A percentile compares a stretch with the other conserved stretches of the same genome.
phyloP scores from a whole-genome alignment of 2,329 filamentous ascomycete species.

The Aureobasidium melanogenum region DNA sequence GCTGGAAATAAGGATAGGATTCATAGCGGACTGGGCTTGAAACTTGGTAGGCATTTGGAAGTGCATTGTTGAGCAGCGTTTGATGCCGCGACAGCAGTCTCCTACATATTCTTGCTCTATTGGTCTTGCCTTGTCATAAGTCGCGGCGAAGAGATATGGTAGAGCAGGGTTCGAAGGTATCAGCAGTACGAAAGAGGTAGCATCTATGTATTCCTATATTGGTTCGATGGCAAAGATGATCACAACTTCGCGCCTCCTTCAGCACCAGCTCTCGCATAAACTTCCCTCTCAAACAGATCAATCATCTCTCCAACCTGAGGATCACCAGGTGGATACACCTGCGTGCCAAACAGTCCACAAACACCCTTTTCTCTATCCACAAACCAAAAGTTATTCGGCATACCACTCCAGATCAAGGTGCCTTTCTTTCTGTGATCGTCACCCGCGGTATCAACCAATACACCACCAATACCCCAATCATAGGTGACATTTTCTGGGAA shows the following conservation, averaged over 20 bases:
- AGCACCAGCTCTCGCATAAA: slow-evolving; percentile 26
- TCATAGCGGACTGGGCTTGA: too few relatives aligned
- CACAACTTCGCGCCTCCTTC: background rate
- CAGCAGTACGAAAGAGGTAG: too few relatives aligned
- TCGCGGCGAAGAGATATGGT: too few relatives aligned
- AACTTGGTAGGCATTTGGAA: too few relatives aligned
- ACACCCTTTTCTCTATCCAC: slow-evolving; percentile 33
- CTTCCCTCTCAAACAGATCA: slow-evolving; percentile 30
- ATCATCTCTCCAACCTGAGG: slow-evolving; percentile 26
- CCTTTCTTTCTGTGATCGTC: slow-evolving; percentile 31
- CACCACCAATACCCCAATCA: slow-evolving; percentile 35
- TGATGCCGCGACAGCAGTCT: too few relatives aligned
- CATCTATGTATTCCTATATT: too few relatives aligned
- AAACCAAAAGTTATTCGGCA: slow-evolving; percentile 38
- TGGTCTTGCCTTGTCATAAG: too few relatives aligned
- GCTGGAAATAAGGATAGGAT: background rate
- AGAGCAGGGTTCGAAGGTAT: too few relatives aligned
- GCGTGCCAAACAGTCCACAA: slow-evolving; percentile 34
- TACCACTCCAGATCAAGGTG: slow-evolving; percentile 37
- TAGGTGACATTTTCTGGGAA: slow-evolving; percentile 20
- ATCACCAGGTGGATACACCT: slow-evolving; percentile 37
- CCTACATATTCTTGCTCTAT: too few relatives aligned
- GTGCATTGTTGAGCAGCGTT: too few relatives aligned
- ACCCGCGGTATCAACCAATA: slow-evolving; percentile 31
- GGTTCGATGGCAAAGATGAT: background rate